Evolutionary conservation across 2,329 filamentous ascomycete genomes (phyloP), one percentile per base, ranked within the genome.

Genomic region (Scopulariopsis brevicaulis): DNA sequence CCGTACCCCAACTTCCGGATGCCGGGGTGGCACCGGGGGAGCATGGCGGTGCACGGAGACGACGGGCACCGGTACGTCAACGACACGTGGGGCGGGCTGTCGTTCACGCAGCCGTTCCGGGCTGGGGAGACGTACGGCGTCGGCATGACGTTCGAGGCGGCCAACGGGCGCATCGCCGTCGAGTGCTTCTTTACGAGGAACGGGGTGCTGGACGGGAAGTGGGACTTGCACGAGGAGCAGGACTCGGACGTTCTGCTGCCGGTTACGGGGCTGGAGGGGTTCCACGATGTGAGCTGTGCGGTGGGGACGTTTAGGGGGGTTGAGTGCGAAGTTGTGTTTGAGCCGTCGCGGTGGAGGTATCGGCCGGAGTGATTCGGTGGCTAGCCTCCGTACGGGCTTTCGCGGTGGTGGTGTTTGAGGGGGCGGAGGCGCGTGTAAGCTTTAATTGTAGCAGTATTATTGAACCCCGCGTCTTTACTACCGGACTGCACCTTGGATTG

Each of bases 21-120:
- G 60, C 89, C 89, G 0, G 89, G 89, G 1, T 93, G 89, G 89
- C 86, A 94, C 67, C 80, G 89, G 37, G 89, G 81, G 20, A 86
- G 83, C 62, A 66, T 92, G 15, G 89, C 78, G 1, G 82, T 93
- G n/a, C 89, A 93, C 67, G 84, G 86, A 53, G 89, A 93, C 68
- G 89, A 93, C 68, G 89, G 89, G 0, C 79, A 86, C 64, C 80
- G 81, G 68, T 94, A 87, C 68, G 77, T 90, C 64, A 90, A 91
- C 66, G 86, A 93, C 68, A 77, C 78, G 8, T 87, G 80, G 75
- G 89, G 89, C 24, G 89, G 89, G 20, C 81, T 81, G 61, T 76
- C 83, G 58, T 92, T 92, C 62, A 84, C 84, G 0, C 64, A 68
- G 11, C 76, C 83, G 5, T 91, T 91, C 66, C 68, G 71, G n/a